Conservation (phyloP, 352 stramenopile species). For the Pythium insidiosum region DNA sequence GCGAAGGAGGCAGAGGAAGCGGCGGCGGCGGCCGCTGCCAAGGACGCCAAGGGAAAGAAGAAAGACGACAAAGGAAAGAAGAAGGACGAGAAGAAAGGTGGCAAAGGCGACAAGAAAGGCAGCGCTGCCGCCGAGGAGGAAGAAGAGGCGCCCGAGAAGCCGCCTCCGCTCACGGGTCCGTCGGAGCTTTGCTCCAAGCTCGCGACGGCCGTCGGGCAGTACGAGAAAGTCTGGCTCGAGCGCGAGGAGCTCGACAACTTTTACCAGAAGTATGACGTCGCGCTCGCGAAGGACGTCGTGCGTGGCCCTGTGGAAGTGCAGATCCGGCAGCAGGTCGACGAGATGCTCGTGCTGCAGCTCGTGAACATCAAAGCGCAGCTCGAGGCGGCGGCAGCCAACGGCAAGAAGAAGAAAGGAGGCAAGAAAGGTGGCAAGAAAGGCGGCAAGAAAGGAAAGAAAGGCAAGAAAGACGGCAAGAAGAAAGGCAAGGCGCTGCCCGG, state of each 20-base stretch:
- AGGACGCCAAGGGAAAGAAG: slow-evolving; percentile 34
- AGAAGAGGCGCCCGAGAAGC: slow-evolving; percentile 69
- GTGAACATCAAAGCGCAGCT: slow-evolving; percentile 92
- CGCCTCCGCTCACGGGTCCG: slow-evolving; percentile 78
- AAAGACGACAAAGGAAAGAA: slow-evolving; percentile 23
- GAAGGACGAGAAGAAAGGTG: slow-evolving; percentile 32
- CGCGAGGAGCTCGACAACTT: slow-evolving; percentile 88
- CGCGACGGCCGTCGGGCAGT: slow-evolving; percentile 43
- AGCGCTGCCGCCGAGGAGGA: slow-evolving; percentile 44
- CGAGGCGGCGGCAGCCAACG: slow-evolving; percentile 43
- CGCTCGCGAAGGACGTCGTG: slow-evolving; percentile 87
- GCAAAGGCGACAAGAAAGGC: slow-evolving; percentile 46
- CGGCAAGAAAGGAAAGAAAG: slow-evolving; percentile 39
- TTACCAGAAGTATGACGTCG: slow-evolving; percentile 90
- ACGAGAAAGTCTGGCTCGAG: slow-evolving; percentile 85
- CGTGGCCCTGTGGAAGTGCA: slow-evolving; percentile 81
- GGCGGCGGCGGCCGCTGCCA: slow-evolving; percentile 13
- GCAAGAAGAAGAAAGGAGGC: slow-evolving; percentile 80
- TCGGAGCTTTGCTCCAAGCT: slow-evolving; percentile 83
- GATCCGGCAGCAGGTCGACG: slow-evolving; percentile 88
- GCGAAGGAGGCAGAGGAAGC: slow-evolving; percentile 42
- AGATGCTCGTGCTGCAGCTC: slow-evolving; percentile 92
- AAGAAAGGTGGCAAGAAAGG: slow-evolving; percentile 67
- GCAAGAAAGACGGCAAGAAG: no score
- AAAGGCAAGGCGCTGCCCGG: slow-evolving; percentile 81